Conservation (phyloP, 768 basidiomycete genomes). For the Tulasnella sp. region DNA sequence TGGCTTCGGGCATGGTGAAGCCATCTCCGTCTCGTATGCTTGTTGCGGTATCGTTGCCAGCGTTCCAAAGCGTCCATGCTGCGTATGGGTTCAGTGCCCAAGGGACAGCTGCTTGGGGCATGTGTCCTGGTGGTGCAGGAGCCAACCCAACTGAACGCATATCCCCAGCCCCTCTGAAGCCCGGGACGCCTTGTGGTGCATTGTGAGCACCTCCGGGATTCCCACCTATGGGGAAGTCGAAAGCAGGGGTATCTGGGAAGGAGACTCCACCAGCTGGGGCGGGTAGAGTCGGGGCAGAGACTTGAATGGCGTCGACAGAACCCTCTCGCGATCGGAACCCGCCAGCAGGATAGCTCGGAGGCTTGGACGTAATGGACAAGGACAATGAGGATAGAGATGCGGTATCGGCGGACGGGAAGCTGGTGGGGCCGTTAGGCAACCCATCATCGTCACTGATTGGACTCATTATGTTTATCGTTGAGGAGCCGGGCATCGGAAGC, state of each 20-base stretch:
- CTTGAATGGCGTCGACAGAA: neutral
- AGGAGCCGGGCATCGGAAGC: neutral
- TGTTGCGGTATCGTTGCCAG: neutral
- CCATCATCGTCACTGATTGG: too few relatives aligned
- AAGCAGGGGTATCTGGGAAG: conserved; percentile 5
- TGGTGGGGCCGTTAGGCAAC: neutral
- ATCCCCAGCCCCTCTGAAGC: conserved; percentile 2
- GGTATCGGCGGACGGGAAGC: neutral
- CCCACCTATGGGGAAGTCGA: neutral
- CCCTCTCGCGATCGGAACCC: conserved; percentile 4
- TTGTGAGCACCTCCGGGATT: too few relatives aligned
- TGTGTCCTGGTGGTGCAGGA: neutral
- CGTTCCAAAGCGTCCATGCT: neutral
- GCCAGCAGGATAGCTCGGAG: neutral
- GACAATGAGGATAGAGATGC: neutral
- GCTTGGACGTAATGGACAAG: neutral
- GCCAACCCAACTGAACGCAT: neutral
- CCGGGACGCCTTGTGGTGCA: too few relatives aligned
- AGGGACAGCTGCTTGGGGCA: neutral
- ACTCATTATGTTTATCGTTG: neutral
- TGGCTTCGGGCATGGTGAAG: neutral
- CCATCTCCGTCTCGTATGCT: neutral
- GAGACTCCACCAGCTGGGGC: neutral
- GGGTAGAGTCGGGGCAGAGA: neutral
- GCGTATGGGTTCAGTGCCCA: conserved; percentile 7